Conservation (phyloP, 2,329 filamentous ascomycete species). For the Beauveria varroae region DNA sequence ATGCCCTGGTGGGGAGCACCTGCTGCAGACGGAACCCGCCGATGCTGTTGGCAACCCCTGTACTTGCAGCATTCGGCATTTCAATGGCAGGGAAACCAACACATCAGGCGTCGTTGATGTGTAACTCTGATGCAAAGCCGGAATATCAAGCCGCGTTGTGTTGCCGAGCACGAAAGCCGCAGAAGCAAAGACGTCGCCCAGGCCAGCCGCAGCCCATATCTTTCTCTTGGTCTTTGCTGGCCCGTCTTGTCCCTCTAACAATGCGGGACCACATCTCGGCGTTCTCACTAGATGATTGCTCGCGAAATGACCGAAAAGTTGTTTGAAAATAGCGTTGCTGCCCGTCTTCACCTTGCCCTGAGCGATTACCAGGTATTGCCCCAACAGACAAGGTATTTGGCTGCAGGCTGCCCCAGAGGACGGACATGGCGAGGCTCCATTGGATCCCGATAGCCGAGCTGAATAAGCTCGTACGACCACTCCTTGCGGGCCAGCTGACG, state of each 20-base stretch:
- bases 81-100: background rate
- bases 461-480: conserved; percentile 10
- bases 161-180: background rate
- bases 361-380: background rate
- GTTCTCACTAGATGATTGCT: background rate
- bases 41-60: background rate
- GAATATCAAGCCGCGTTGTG: no score
- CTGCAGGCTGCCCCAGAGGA: conserved; percentile 2
- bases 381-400: background rate
- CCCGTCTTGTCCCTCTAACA: background rate
- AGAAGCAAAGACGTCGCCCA: background rate
- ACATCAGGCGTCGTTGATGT: background rate
- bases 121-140: background rate
- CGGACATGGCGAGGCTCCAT: background rate
- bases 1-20: background rate
- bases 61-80: background rate
- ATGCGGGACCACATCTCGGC: background rate
- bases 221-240: background rate
- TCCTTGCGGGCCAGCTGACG: background rate
- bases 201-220: background rate
- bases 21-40: background rate
- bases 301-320: background rate
- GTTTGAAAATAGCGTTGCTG: background rate
- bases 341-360: background rate
- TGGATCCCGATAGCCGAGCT: conserved; percentile 7